These are phyloP conservation scores for Chaetomium strumarium DNA, from an alignment of 2,329 filamentous ascomycete genomes.

Conservation along the genomic window DNA sequence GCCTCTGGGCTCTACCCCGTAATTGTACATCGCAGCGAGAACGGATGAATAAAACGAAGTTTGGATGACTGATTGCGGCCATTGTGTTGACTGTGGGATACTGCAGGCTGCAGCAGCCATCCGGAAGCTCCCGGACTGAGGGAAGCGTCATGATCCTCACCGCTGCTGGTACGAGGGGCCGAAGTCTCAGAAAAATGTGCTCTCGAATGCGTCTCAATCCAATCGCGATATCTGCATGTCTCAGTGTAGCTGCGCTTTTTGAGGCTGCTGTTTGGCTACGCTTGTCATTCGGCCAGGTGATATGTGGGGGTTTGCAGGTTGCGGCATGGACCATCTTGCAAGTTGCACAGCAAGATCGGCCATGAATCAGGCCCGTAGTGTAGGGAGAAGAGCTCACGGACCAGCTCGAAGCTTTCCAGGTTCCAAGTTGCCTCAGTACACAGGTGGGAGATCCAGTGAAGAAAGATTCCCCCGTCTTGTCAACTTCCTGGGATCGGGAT, in stretches of 20 bases:
- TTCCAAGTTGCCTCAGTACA: too few species aligned
- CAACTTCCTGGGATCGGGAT: too few species aligned
- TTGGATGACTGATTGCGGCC: neutral
- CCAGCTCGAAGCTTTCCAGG: too few species aligned
- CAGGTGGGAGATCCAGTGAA: too few species aligned
- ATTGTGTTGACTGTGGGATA: neutral
- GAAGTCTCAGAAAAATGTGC: neutral
- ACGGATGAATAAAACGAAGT: neutral
- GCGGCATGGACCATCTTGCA: too few species aligned
- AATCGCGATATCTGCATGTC: conserved; percentile 15
- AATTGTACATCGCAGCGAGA: neutral
- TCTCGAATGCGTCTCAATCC: neutral
- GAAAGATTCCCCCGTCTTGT: too few species aligned
- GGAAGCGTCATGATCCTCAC: neutral
- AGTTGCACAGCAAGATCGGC: too few species aligned
- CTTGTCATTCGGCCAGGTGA: too few species aligned
- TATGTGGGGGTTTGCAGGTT: too few species aligned
- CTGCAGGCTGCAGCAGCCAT: neutral
- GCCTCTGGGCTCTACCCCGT: neutral
- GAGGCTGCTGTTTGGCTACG: neutral
- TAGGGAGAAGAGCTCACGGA: too few species aligned
- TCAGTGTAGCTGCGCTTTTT: conserved; percentile 1
- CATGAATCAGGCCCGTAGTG: too few species aligned
- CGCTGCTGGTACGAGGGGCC: neutral
- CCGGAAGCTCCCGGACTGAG: neutral